Conservation (phyloP, 2,329 filamentous ascomycete genomes). For the Aaosphaeria arxii region DNA sequence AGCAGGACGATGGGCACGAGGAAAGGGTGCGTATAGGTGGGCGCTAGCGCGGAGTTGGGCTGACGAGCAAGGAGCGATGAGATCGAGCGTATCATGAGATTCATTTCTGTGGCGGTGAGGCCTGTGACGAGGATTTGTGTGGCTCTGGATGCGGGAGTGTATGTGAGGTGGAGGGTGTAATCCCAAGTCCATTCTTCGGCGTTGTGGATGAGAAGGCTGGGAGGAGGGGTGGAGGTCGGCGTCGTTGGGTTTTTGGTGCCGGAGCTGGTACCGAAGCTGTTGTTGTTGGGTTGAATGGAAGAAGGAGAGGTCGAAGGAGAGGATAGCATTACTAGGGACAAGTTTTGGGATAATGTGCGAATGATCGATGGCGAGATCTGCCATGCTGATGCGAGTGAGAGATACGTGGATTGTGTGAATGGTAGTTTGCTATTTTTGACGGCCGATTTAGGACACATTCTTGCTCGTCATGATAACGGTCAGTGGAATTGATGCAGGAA, state of each 20-base stretch:
- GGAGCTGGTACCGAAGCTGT: neutral
- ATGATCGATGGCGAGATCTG: conserved; percentile 11
- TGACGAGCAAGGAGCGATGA: neutral
- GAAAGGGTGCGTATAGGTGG: conserved; percentile 4
- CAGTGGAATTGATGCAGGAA: neutral
- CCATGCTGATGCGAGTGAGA: conserved; percentile 7
- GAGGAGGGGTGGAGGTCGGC: conserved; percentile 3
- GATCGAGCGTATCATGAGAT: conserved; percentile 3
- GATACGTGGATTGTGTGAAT: conserved; percentile 9
- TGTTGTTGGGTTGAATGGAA: neutral
- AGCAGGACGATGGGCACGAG: conserved; percentile 9
- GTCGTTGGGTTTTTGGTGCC: neutral
- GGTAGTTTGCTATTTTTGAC: conserved; percentile 13
- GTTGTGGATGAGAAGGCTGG: conserved; percentile 7
- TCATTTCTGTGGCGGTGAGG: conserved; percentile 13
- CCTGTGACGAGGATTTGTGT: conserved; percentile 10
- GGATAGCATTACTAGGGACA: conserved; percentile 10
- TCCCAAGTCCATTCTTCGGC: conserved; percentile 16
- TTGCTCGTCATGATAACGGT: neutral
- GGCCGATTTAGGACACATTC: conserved; percentile 11
- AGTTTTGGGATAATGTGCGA: conserved; percentile 10
- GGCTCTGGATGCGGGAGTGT: conserved; percentile 4
- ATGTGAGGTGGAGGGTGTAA: conserved; percentile 9
- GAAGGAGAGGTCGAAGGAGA: neutral
- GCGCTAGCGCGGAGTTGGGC: neutral